Conservation (phyloP, 2,329 filamentous ascomycete species). For the Cladosporium phlei region DNA sequence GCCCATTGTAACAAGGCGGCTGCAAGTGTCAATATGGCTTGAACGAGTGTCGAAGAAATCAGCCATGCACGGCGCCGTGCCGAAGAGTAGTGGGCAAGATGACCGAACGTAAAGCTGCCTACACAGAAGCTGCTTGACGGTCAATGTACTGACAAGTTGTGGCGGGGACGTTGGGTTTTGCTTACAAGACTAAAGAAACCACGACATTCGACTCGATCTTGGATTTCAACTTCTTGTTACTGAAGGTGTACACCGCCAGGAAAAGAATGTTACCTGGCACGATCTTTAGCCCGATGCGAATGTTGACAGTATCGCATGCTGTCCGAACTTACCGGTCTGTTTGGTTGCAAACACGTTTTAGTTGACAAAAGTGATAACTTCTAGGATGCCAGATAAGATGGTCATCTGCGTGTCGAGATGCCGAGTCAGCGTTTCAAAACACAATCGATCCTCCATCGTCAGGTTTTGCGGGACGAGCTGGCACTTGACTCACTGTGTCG, state of each 20-base stretch:
- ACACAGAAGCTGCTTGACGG: slow-evolving; percentile 6
- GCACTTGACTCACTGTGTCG: background rate
- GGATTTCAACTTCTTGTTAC: background rate
- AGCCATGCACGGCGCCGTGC: slow-evolving; percentile 15
- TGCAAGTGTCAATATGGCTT: slow-evolving; percentile 15
- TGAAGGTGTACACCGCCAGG: slow-evolving; percentile 1
- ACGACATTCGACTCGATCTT: slow-evolving; percentile 6
- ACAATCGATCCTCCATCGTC: too few species aligned
- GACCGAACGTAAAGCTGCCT: slow-evolving; percentile 1
- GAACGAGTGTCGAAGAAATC: slow-evolving; percentile 17
- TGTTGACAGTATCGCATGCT: background rate
- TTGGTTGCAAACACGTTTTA: slow-evolving; percentile 28
- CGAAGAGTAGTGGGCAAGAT: background rate
- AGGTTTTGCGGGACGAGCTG: too few species aligned
- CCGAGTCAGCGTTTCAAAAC: background rate
- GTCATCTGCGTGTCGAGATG: slow-evolving; percentile 15
- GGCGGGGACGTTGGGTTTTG: too few species aligned
- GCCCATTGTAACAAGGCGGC: slow-evolving; percentile 6
- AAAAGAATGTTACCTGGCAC: slow-evolving; percentile 6
- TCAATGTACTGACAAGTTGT: too few species aligned
- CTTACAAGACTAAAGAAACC: background rate
- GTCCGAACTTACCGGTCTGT: slow-evolving; percentile 33
- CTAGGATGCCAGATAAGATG: slow-evolving; percentile 24
- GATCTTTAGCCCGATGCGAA: background rate
- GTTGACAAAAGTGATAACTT: slow-evolving; percentile 26